Evolutionary conservation across 2,329 filamentous ascomycete genomes (phyloP).

Genomic region (Byssoonygena ceratinophila): DNA sequence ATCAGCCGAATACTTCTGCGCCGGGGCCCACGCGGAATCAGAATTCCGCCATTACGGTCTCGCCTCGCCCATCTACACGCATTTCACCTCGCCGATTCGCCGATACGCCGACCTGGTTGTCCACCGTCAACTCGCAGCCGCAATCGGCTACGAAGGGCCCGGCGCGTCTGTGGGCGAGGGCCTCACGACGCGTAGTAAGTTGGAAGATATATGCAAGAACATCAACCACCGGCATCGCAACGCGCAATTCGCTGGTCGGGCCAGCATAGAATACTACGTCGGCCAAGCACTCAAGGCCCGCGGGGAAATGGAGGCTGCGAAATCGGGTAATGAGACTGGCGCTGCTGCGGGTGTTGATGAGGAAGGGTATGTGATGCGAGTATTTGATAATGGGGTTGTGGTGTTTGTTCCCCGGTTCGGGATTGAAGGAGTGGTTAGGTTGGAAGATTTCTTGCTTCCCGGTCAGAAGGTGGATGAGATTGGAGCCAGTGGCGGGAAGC

Average conservation of each 20-base stretch:
- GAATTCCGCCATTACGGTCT: constrained; percentile 97
- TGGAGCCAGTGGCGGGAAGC: constrained; percentile 5
- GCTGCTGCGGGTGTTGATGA: constrained; percentile 49
- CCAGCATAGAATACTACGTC: constrained; percentile 95
- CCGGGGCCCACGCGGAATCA: constrained; percentile 80
- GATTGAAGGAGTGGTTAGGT: constrained; percentile 79
- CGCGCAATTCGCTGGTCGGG: constrained; percentile 86
- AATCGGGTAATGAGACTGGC: constrained; percentile 6
- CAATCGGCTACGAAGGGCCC: constrained; percentile 68
- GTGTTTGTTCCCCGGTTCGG: constrained; percentile 93
- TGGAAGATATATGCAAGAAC: constrained; percentile 93
- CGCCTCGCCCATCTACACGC: constrained; percentile 93
- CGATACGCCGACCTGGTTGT: constrained; percentile 95
- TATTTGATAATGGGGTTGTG: constrained; percentile 95
- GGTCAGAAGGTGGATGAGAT: constrained; percentile 22
- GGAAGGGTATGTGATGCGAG: constrained; percentile 91
- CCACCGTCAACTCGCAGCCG: constrained; percentile 86
- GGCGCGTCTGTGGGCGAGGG: constrained; percentile 63
- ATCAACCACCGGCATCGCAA: constrained; percentile 97
- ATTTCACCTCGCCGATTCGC: constrained; percentile 95
- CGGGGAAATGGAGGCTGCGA: constrained; percentile 36
- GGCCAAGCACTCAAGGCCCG: constrained; percentile 82
- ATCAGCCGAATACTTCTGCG: constrained; percentile 95
- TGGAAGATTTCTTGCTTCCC: constrained; percentile 64
- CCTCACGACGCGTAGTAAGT: constrained; percentile 67